These are phyloP conservation scores for Myochromella boudieri DNA, from an alignment of 768 basidiomycete species.

Conservation along the genomic window DNA sequence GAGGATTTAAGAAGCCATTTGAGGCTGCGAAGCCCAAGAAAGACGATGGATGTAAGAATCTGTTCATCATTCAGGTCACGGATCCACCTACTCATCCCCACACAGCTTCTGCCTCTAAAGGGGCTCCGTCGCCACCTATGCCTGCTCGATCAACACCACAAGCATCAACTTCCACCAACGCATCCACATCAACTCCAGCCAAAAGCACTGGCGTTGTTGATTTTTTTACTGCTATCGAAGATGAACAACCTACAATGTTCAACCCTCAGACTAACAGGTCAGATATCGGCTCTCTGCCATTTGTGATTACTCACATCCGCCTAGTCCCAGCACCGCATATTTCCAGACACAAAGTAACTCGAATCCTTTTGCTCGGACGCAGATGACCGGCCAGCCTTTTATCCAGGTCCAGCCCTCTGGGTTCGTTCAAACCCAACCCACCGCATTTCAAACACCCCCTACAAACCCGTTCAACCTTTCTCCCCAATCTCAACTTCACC, in stretches of 20 bases:
- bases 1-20: constrained; percentile 18
- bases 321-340: constrained; percentile 47
- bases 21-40: constrained; percentile 21
- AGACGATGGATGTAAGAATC: constrained; percentile 28
- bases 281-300: not conserved
- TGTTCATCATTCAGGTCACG: not conserved
- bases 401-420: constrained; percentile 56
- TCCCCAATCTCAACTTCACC: constrained; percentile 32
- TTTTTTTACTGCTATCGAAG: constrained; percentile 89
- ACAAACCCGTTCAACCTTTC: constrained; percentile 47
- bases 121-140: not conserved
- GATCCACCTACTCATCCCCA: not conserved
- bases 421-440: constrained; percentile 50
- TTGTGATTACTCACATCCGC: not conserved
- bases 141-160: constrained; percentile 5
- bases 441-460: constrained; percentile 36
- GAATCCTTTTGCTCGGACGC: constrained; percentile 78
- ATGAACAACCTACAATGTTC: constrained; percentile 72
- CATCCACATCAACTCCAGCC: constrained; percentile 7
- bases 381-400: constrained; percentile 53
- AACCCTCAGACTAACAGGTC: constrained; percentile 63
- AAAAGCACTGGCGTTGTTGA: constrained; percentile 62
- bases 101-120: constrained; percentile 5
- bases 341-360: constrained; percentile 58
- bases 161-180: constrained; percentile 17